Evolutionary conservation across 345 rosid species (phyloP).

Genomic region (Linum trigynum): DNA sequence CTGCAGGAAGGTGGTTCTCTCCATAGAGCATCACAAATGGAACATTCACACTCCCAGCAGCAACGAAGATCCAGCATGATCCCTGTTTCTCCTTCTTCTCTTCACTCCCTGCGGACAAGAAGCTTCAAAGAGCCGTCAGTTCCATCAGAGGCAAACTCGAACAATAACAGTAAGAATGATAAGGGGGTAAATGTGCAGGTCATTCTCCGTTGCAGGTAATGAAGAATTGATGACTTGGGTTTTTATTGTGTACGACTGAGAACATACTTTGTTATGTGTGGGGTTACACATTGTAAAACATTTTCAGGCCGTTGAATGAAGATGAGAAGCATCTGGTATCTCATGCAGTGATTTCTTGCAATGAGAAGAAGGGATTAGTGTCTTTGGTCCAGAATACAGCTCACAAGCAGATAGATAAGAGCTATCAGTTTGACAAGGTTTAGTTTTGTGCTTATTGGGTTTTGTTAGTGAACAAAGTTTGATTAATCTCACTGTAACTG

Average conservation of each 20-base stretch:
- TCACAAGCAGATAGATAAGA: constrained; percentile 4
- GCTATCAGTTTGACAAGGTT: not conserved
- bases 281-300: not conserved
- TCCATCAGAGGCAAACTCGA: not conserved
- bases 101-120: not conserved
- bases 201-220: constrained; percentile 2
- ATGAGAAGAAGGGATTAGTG: constrained; percentile 1
- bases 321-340: constrained; percentile 6
- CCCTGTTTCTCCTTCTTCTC: not conserved
- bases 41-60: not conserved
- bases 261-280: not conserved
- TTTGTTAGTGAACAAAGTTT: not conserved
- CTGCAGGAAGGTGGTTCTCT: not conserved
- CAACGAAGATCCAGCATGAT: not conserved
- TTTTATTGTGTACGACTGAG: not conserved
- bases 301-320: not conserved
- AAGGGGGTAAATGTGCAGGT: constrained; percentile 5
- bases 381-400: constrained; percentile 1
- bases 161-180: not conserved
- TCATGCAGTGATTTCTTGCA: constrained; percentile 3
- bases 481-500: not conserved
- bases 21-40: not conserved
- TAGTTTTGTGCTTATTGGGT: not conserved
- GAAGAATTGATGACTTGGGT: not conserved
- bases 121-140: not conserved